phyloP scores from a whole-genome alignment of 768 basidiomycete species.

The Imleria badia region DNA sequence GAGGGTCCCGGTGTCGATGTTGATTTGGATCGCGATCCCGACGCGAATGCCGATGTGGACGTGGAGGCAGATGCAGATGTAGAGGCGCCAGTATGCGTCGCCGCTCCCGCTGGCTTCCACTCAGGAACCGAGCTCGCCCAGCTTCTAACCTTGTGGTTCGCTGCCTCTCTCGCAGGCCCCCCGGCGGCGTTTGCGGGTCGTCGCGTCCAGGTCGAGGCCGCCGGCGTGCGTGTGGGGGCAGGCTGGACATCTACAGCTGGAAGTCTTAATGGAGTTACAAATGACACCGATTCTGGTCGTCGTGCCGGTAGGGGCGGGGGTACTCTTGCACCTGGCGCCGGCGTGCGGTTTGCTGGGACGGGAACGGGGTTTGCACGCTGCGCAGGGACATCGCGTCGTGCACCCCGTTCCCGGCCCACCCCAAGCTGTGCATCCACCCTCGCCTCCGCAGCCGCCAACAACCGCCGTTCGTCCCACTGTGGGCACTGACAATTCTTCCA shows the following conservation, averaged over 20 bases:
- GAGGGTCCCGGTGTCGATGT: too few relatives aligned
- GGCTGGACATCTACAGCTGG: background rate
- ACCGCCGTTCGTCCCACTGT: slow-evolving; percentile 59
- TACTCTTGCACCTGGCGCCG: too few relatives aligned
- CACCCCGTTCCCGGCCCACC: slow-evolving; percentile 28
- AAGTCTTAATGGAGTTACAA: background rate
- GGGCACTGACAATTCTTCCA: slow-evolving; percentile 69
- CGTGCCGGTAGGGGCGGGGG: too few relatives aligned
- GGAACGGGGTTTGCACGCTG: slow-evolving; percentile 1
- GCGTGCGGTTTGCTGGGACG: too few relatives aligned
- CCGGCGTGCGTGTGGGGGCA: slow-evolving; percentile 1
- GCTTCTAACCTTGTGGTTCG: too few relatives aligned
- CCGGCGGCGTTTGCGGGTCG: background rate
- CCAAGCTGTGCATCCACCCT: slow-evolving; percentile 43
- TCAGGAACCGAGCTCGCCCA: too few relatives aligned
- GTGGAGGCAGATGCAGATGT: too few relatives aligned
- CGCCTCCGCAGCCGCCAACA: slow-evolving; percentile 42
- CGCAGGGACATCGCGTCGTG: slow-evolving; percentile 31
- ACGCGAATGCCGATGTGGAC: too few relatives aligned
- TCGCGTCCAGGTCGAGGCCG: background rate
- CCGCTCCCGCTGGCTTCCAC: too few relatives aligned
- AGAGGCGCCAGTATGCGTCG: too few relatives aligned
- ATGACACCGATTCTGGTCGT: background rate
- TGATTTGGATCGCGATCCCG: too few relatives aligned
- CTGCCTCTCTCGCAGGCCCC: background rate